These are phyloP conservation scores for Teratosphaeriaceae sp. DNA, from an alignment of 2,329 filamentous ascomycete species.

Conservation along the genomic window DNA sequence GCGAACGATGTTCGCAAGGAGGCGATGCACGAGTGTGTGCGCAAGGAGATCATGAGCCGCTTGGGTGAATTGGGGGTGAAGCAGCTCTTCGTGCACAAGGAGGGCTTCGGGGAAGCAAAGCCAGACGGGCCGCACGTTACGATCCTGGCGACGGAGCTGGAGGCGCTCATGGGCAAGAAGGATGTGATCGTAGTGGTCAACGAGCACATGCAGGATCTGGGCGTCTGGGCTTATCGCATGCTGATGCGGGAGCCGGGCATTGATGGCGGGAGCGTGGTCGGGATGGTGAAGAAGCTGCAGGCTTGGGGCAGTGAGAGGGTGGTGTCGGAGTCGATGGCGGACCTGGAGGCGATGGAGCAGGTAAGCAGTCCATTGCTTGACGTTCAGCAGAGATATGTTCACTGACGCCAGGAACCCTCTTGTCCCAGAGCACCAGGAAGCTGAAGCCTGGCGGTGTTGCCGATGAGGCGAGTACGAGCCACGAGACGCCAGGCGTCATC, in stretches of 20 bases:
- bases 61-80: conserved; percentile 16
- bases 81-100: conserved; percentile 20
- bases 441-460: conserved; percentile 3
- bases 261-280: conserved; percentile 56
- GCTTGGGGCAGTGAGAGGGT: conserved; percentile 6
- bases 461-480: conserved; percentile 1
- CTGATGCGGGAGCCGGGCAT: conserved; percentile 59
- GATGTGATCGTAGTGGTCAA: conserved; percentile 69
- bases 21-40: conserved; percentile 51
- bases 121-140: conserved; percentile 54
- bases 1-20: conserved; percentile 66
- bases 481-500: conserved; percentile 55
- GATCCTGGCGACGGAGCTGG: conserved; percentile 54
- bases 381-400: too few species aligned
- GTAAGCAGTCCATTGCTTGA: too few species aligned
- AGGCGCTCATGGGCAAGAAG: conserved; percentile 46
- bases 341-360: not conserved
- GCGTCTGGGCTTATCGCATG: conserved; percentile 65
- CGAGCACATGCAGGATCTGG: conserved; percentile 64
- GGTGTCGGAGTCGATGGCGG: not conserved
- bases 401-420: too few species aligned
- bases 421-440: too few species aligned
- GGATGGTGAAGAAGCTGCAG: conserved; percentile 45
- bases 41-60: conserved; percentile 17
- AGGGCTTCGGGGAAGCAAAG: conserved; percentile 5